Percentiles rank a stretch among this genome's conserved stretches.
Evolutionary conservation across 805 yeast species (phyloP).

Genomic region (Torulaspora indica): DNA sequence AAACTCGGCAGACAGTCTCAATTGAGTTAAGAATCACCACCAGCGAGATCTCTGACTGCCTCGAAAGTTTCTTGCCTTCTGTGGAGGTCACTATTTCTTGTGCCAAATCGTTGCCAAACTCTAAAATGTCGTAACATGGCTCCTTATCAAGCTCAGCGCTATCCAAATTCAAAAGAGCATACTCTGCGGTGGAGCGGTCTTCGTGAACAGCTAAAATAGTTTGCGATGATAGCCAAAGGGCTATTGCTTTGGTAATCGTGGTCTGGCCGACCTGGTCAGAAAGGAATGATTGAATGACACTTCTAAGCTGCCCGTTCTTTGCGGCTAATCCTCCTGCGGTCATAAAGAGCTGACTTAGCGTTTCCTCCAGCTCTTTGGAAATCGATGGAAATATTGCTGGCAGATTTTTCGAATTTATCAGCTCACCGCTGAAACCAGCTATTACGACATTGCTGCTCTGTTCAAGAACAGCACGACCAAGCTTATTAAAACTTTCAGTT

Average conservation of each 20-base stretch:
- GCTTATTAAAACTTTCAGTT: constrained; percentile 1
- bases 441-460: constrained; percentile 22
- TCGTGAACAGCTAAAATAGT: constrained; percentile 28
- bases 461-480: constrained; percentile 14
- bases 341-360: constrained; percentile 6
- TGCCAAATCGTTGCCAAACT: constrained; percentile 42
- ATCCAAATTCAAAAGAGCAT: constrained; percentile 12
- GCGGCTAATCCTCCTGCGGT: constrained; percentile 1
- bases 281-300: constrained; percentile 21
- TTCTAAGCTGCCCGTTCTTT: constrained; percentile 6
- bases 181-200: constrained; percentile 21
- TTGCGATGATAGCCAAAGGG: constrained; percentile 40
- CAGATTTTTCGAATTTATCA: constrained; percentile 3
- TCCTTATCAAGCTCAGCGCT: constrained; percentile 14
- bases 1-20: constrained; percentile 12
- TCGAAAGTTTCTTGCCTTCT: constrained; percentile 17
- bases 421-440: constrained; percentile 8
- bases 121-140: constrained; percentile 34
- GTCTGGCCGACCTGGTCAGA: constrained; percentile 15
- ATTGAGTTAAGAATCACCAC: constrained; percentile 22
- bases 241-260: constrained; percentile 14
- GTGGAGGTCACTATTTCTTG: constrained; percentile 31
- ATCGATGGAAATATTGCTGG: constrained; percentile 20
- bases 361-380: constrained; percentile 24
- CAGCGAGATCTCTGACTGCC: constrained; percentile 23